Base-by-base conservation (phyloP, 176 grass and related monocot genomes). In the Oryza coarctata region DNA sequence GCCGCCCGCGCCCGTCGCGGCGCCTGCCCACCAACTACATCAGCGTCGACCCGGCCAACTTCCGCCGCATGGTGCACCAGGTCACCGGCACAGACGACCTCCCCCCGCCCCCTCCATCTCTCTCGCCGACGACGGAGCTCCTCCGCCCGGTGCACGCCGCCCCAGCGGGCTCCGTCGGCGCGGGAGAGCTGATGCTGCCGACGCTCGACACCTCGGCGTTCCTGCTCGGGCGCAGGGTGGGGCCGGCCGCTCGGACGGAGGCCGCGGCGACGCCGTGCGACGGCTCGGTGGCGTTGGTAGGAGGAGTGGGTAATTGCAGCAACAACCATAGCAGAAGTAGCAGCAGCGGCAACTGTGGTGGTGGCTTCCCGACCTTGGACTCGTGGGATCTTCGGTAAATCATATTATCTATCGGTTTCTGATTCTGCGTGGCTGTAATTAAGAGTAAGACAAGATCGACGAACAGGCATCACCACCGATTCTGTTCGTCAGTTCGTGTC, bases 181-280 rank as follows among this genome's bases (percentile, higher is more conserved):
- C 38, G 2, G 38, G 9, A 39, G 23, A 5, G 41, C n/a, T 43
- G 57, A 2, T 31, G 62, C 81, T 75, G 39, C 82, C 87, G 9
- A 89, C 82, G 82, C 82, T 89, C 26, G 87, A 89, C 77, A 89
- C 87, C 26, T 89, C 87, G 4, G 82, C 82, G 40, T 34, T 85
- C 82, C 65, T 85, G 9, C 64, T 70, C 30, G 39, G 44, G 27
- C 7, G 38, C 9, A 22, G 50, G 18, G 50, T 6, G 50, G 20
- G 6, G 3, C 49, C 49, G 49, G 1, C 17, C 3, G 13, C 8
- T 1, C 38, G 12, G 40, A 43, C 40, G 1, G 40, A 43, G 45
- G 45, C 18, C 9, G n/a, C 18, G 29, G 8, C 12, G 13, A 8
- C 39, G 27, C 7, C 58, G 71, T 6, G 23, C n/a, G 71, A 6